Percentiles rank a stretch among this genome's conserved stretches.
phyloP scores from a whole-genome alignment of 202 grass and related monocot genomes.

The Dendrocalamus latiflorus region DNA sequence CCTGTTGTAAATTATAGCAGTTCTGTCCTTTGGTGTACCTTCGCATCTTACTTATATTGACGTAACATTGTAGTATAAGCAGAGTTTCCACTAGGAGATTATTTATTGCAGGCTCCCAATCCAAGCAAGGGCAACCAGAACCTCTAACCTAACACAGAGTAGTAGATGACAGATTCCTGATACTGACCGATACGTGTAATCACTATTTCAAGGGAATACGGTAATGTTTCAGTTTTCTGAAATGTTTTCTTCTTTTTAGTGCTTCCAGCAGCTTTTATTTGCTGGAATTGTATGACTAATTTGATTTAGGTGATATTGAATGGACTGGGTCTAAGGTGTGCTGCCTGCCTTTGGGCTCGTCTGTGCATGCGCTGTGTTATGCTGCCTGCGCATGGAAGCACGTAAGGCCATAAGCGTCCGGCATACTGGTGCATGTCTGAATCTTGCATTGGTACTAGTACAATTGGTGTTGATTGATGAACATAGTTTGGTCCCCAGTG shows the following conservation, averaged over 20 bases:
- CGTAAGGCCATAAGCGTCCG: background rate
- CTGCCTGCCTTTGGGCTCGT: background rate
- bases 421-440: background rate
- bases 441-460: background rate
- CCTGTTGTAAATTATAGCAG: constrained; percentile 29
- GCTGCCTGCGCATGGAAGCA: constrained; percentile 22
- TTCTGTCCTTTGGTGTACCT: constrained; percentile 8
- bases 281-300: background rate
- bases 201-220: background rate
- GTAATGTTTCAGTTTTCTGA: background rate
- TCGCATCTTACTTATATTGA: constrained; percentile 11
- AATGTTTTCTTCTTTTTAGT: background rate
- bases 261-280: background rate
- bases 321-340: background rate
- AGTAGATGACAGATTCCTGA: constrained; percentile 25
- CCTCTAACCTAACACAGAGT: constrained; percentile 19
- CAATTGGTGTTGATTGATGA: constrained; percentile 28
- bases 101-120: constrained; percentile 4
- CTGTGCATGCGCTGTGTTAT: background rate
- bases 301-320: background rate
- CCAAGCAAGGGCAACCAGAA: background rate
- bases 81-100: background rate
- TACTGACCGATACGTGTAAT: constrained; percentile 19
- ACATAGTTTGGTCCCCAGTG: constrained; percentile 34
- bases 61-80: background rate